Conservation (phyloP, 2,329 filamentous ascomycete genomes). For the Diaporthe eres region DNA sequence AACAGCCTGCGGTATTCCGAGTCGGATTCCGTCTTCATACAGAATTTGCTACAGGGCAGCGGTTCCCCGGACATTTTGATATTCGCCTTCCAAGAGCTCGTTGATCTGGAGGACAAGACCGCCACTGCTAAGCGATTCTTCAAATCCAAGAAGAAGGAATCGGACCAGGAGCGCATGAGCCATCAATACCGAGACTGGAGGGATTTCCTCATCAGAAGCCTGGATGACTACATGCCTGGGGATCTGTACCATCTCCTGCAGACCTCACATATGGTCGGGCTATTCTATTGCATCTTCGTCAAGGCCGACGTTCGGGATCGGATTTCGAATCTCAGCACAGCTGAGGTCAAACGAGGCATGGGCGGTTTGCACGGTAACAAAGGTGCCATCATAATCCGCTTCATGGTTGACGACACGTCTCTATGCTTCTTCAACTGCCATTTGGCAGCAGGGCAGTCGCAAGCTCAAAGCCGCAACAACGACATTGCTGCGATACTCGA, state of each 20-base stretch:
- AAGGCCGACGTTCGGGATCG: conserved; percentile 82
- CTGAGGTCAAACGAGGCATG: conserved; percentile 96
- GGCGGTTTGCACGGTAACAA: conserved; percentile 97
- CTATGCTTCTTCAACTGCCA: conserved; percentile 98
- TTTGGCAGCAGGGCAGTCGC: conserved; percentile 91
- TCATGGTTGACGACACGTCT: conserved; percentile 92
- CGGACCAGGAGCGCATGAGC: conserved; percentile 92
- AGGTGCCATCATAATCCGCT: conserved; percentile 91
- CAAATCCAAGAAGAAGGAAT: conserved; percentile 89
- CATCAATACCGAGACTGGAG: conserved; percentile 98
- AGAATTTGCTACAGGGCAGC: conserved; percentile 81
- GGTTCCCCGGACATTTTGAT: conserved; percentile 89
- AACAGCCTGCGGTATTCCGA: conserved; percentile 80
- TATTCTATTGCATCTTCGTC: conserved; percentile 97
- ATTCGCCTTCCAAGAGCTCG: conserved; percentile 98
- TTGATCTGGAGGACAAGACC: conserved; percentile 97
- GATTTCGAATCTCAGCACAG: conserved; percentile 82
- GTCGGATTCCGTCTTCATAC: conserved; percentile 83
- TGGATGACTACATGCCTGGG: conserved; percentile 87
- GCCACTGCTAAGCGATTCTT: conserved; percentile 96
- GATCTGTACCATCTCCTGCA: conserved; percentile 89
- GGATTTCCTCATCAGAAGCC: conserved; percentile 84
- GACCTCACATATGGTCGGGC: conserved; percentile 88
- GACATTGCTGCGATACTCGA: conserved; percentile 94
- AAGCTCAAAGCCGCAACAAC: conserved; percentile 91